Evolutionary conservation across 805 yeast species (phyloP).

Genomic region (Lipomyces mesembrius): DNA sequence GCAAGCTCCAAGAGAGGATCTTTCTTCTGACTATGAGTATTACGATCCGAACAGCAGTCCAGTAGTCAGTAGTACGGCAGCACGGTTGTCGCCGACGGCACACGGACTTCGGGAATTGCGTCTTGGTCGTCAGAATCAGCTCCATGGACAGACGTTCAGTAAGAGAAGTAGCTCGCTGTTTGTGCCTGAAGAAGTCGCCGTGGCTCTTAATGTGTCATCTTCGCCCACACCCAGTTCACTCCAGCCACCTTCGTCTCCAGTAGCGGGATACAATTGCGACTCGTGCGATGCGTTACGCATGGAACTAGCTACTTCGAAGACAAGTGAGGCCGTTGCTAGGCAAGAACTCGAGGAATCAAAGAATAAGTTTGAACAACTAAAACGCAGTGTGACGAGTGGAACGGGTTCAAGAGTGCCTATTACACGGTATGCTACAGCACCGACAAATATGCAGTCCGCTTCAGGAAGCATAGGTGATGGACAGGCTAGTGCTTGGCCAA

Average conservation of each 20-base stretch:
- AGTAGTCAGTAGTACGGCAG: not conserved
- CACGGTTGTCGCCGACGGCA: not conserved
- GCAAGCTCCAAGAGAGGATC: slow-evolving; percentile 9
- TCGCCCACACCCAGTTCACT: not conserved
- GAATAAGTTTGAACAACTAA: slow-evolving; percentile 34
- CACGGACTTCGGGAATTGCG: slow-evolving; percentile 33
- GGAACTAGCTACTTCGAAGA: slow-evolving; percentile 42
- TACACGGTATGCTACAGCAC: not conserved
- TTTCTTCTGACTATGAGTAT: slow-evolving; percentile 27
- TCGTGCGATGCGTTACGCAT: slow-evolving; percentile 42
- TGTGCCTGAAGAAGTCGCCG: slow-evolving; percentile 18
- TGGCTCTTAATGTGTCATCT: not conserved
- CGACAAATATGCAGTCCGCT: slow-evolving; percentile 3
- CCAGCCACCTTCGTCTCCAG: not conserved
- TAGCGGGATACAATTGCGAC: slow-evolving; percentile 27
- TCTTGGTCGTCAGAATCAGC: slow-evolving; percentile 34
- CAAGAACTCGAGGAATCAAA: slow-evolving; percentile 42
- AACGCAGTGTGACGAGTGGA: slow-evolving; percentile 6
- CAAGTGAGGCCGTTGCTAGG: slow-evolving; percentile 43
- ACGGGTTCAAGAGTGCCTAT: not conserved
- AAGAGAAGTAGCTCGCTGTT: slow-evolving; percentile 34
- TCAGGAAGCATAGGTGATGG: slow-evolving; percentile 5
- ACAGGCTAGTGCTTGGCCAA: slow-evolving; percentile 26
- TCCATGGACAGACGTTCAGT: slow-evolving; percentile 15
- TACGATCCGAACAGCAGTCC: slow-evolving; percentile 20